Conservation (phyloP, 768 basidiomycete genomes). For the Rhizopogon vinicolor region DNA sequence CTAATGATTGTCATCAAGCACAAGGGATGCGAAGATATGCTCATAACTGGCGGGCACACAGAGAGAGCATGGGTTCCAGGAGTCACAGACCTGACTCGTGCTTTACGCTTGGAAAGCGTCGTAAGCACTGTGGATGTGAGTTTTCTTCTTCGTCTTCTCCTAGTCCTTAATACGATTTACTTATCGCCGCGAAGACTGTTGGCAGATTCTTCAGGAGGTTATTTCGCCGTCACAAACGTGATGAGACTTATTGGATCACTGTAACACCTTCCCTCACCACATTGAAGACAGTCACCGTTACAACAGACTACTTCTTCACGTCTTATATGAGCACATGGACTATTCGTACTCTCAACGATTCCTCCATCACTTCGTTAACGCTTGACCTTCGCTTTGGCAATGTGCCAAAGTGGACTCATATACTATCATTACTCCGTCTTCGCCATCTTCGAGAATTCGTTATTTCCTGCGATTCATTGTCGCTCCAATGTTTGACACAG, state of each 20-base stretch:
- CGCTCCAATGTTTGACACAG: not conserved
- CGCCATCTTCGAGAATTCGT: not conserved
- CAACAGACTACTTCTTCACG: not conserved
- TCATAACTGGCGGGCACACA: not conserved
- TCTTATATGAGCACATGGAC: constrained; percentile 1
- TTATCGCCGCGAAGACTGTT: not conserved
- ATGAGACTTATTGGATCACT: not conserved
- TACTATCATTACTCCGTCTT: not conserved
- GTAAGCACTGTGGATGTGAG: not conserved
- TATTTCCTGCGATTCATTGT: not conserved
- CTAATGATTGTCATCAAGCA: not conserved
- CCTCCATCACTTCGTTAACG: not conserved
- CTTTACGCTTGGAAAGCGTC: not conserved
- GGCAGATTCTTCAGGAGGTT: not conserved
- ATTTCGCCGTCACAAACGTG: not conserved
- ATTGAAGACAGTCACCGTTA: not conserved
- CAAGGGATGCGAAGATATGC: not conserved
- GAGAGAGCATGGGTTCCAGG: not conserved
- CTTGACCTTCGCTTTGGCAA: constrained; percentile 1
- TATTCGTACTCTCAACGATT: not conserved
- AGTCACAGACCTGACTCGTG: not conserved
- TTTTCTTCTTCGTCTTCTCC: not conserved
- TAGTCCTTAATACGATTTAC: not conserved
- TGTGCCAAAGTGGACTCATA: not conserved
- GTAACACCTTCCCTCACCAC: not conserved